Conservation (phyloP, 192 early-diverging fungal species). For the Cladochytrium replicatum region DNA sequence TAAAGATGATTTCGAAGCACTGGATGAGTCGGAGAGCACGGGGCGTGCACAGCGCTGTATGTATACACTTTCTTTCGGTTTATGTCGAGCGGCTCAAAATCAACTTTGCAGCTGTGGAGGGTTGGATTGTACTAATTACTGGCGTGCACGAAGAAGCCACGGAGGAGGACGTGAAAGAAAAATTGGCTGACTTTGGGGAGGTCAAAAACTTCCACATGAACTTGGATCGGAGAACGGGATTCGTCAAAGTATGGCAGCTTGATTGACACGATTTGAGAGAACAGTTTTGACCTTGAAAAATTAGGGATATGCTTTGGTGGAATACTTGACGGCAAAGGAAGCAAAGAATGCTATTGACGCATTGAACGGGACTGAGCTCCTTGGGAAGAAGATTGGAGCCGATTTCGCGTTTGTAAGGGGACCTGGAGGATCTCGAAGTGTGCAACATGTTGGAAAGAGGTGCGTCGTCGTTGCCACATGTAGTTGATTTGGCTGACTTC, state of each 20-base stretch:
- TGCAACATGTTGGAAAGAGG: no score
- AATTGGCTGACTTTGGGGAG: constrained; percentile 82
- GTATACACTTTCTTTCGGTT: no score
- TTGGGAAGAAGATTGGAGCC: constrained; percentile 63
- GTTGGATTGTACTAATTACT: constrained; percentile 88
- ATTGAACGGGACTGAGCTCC: constrained; percentile 60
- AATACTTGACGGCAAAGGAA: constrained; percentile 74
- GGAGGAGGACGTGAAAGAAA: constrained; percentile 81
- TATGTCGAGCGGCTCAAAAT: no score
- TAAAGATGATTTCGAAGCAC: constrained; percentile 21
- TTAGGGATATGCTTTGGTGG: constrained; percentile 87
- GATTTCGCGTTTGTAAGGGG: constrained; percentile 81
- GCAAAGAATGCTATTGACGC: constrained; percentile 69
- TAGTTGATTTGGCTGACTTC: no score
- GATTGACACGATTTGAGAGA: no score
- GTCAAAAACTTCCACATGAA: constrained; percentile 88
- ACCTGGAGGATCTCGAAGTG: not conserved
- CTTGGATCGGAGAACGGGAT: constrained; percentile 88
- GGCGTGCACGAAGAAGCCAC: constrained; percentile 91
- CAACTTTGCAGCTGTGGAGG: constrained; percentile 76
- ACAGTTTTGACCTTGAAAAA: no score
- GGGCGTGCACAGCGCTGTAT: no score
- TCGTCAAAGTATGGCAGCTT: constrained; percentile 84
- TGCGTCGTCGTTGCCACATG: no score
- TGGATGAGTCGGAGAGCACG: no score